These are phyloP conservation scores for Picochlorum sp. DNA, from an alignment of 139 green algal species.

Conservation along the genomic window DNA sequence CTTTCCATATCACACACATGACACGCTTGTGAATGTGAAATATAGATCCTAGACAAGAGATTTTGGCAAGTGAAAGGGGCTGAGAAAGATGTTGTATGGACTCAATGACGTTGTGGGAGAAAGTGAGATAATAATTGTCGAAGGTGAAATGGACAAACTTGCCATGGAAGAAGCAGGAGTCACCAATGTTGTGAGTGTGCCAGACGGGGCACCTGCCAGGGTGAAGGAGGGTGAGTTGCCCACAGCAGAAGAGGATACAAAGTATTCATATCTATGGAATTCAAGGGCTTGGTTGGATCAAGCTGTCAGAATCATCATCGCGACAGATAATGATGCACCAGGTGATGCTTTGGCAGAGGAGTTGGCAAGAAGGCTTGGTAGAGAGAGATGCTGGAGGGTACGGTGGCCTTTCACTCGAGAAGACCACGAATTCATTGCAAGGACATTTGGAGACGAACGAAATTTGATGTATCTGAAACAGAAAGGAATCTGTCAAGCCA, in stretches of 20 bases:
- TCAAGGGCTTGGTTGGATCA: constrained; percentile 43
- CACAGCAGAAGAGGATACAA: constrained; percentile 48
- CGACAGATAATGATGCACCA: constrained; percentile 74
- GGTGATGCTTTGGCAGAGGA: constrained; percentile 76
- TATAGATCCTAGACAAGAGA: constrained; percentile 66
- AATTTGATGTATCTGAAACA: not conserved
- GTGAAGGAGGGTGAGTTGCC: constrained; percentile 46
- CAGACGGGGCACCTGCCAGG: constrained; percentile 55
- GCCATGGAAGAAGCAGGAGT: constrained; percentile 67
- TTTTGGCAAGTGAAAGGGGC: constrained; percentile 68
- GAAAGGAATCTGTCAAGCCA: not conserved
- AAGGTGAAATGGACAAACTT: constrained; percentile 93
- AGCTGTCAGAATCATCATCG: constrained; percentile 50
- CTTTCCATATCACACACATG: constrained; percentile 73
- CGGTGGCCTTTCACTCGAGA: constrained; percentile 34
- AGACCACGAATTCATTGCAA: constrained; percentile 22
- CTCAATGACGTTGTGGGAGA: constrained; percentile 52
- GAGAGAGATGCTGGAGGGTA: constrained; percentile 67
- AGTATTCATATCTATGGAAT: constrained; percentile 73
- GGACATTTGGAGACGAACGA: not conserved
- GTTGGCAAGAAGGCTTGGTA: constrained; percentile 70
- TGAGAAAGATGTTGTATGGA: constrained; percentile 83
- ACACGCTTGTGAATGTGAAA: constrained; percentile 80
- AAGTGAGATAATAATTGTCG: constrained; percentile 65
- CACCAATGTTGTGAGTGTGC: constrained; percentile 63